Evolutionary conservation across 2,329 filamentous ascomycete species (phyloP).

Genomic region (Paraphaeosphaeria minitans): DNA sequence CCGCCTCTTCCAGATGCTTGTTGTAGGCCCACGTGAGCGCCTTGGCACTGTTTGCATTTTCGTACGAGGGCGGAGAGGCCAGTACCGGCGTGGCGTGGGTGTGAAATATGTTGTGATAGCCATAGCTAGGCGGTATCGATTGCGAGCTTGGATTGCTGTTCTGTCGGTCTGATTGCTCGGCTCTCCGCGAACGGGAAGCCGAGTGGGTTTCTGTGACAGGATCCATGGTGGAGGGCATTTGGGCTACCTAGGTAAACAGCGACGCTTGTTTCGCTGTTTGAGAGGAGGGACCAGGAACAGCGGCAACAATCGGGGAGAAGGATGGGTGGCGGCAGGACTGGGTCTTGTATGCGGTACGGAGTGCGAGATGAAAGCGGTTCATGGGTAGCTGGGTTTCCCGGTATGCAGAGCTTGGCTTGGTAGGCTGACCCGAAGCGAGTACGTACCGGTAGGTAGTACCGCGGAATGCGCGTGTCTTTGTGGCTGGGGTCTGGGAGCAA

Average conservation of each 20-base stretch:
- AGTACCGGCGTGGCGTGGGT: conserved; percentile 40
- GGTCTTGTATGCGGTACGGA: conserved; percentile 10
- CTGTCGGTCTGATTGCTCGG: conserved; percentile 4
- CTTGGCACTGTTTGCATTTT: conserved; percentile 28
- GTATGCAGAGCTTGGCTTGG: conserved; percentile 8
- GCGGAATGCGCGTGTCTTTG: conserved; percentile 12
- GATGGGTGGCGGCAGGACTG: conserved; percentile 6
- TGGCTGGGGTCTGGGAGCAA: neutral
- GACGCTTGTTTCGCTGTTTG: neutral
- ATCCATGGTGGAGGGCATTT: conserved; percentile 14
- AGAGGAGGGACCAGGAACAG: neutral
- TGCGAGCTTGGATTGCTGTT: conserved; percentile 22
- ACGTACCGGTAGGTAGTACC: too few relatives aligned
- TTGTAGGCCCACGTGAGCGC: conserved; percentile 29
- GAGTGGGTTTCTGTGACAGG: conserved; percentile 3
- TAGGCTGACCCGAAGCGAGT: conserved; percentile 12
- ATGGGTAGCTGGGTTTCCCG: conserved; percentile 13
- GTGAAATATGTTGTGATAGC: conserved; percentile 52
- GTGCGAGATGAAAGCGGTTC: conserved; percentile 16
- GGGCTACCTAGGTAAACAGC: neutral
- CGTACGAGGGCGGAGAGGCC: conserved; percentile 40
- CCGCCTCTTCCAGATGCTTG: conserved; percentile 27
- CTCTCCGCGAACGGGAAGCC: conserved; percentile 21
- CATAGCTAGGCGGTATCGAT: conserved; percentile 38
- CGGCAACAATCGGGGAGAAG: neutral